Base-by-base conservation (phyloP, 768 basidiomycete species). In the Tephrocybe sp. region DNA sequence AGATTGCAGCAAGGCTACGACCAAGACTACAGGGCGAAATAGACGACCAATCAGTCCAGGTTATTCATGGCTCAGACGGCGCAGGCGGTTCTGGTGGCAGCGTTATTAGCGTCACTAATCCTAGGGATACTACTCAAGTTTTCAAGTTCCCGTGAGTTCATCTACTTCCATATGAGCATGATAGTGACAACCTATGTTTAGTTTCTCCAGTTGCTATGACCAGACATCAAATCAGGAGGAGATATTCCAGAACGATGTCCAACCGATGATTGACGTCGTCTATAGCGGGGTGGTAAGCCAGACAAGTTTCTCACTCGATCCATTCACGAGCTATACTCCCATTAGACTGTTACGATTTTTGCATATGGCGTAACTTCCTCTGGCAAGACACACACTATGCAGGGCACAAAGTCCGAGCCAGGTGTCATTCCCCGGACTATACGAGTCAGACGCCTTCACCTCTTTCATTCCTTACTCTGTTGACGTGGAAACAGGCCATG, bases 321-420 rank as follows among this genome's bases (percentile, higher is more conserved):
- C n/a, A n/a, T n/a, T n/a, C n/a, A n/a, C n/a, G 19, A 18, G 22
- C 19, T 24, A n/a, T 5, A 11, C 19, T 16, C n/a, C 9, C 18
- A 11, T 18, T 15, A 91, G 88, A 92, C 87, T 0, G 84, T 91
- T 3, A 93, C 91, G 9, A 83, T 94, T 13, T 93, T 94, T 55
- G 89, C 90, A 1, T 94, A 94, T 66, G 92, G 92, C 6, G 91
- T 93, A 11, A 94, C 91, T 9, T 92, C 89, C 1, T 91, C 88
- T 5, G 92, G 92, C 15, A 94, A 93, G 73, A 95, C 92, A 0
- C 83, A 92, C 65, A 96, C 93, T 0, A 95, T 96, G 89, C 92
- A 94, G 69, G 92, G 92, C 30, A 83, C 76, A 6, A 76, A 68
- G 30, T 40, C 73, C 1, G 76, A 89, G 26, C 89, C 88, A n/a